Evolutionary conservation across 805 yeast genomes (phyloP).

Genomic region (Suhomyces xylopsoci): DNA sequence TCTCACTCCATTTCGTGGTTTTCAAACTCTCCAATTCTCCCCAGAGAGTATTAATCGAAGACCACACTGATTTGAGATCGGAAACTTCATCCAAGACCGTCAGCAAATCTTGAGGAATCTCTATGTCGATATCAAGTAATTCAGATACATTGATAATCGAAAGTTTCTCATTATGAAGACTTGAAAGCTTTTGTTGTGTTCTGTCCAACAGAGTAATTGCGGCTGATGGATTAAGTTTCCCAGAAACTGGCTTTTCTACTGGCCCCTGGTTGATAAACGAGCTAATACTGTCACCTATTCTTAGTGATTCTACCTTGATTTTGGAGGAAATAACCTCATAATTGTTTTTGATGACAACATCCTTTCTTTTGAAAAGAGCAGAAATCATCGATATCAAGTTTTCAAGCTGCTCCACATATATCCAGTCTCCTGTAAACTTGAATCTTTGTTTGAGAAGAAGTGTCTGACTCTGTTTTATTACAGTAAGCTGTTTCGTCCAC

Average conservation of each 20-base stretch:
- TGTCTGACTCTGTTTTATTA: conserved; percentile 27
- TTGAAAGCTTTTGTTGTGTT: conserved; percentile 16
- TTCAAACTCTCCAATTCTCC: conserved; percentile 43
- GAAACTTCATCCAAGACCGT: conserved; percentile 45
- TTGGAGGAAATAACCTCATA: conserved; percentile 40
- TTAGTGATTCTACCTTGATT: conserved; percentile 38
- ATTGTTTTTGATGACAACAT: conserved; percentile 38
- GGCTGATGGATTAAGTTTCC: conserved; percentile 34
- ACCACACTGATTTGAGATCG: conserved; percentile 64
- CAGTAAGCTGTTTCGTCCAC: conserved; percentile 17
- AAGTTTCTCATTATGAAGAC: conserved; percentile 3
- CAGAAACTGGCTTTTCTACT: conserved; percentile 44
- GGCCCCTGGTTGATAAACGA: conserved; percentile 47
- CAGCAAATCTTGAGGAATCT: conserved; percentile 23
- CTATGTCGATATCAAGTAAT: conserved; percentile 31
- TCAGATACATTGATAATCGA: conserved; percentile 24
- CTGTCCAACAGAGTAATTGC: conserved; percentile 42
- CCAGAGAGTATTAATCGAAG: conserved; percentile 52
- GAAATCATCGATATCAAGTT: conserved; percentile 42
- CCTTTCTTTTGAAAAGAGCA: conserved; percentile 35
- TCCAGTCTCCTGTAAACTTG: conserved; percentile 52
- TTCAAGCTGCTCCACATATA: conserved; percentile 61
- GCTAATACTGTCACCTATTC: conserved; percentile 29
- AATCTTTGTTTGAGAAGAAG: conserved; percentile 43
- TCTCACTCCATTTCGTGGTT: conserved; percentile 45